Base-by-base conservation (phyloP, 164 flowering plant genomes). In the Stephania cephalantha region DNA sequence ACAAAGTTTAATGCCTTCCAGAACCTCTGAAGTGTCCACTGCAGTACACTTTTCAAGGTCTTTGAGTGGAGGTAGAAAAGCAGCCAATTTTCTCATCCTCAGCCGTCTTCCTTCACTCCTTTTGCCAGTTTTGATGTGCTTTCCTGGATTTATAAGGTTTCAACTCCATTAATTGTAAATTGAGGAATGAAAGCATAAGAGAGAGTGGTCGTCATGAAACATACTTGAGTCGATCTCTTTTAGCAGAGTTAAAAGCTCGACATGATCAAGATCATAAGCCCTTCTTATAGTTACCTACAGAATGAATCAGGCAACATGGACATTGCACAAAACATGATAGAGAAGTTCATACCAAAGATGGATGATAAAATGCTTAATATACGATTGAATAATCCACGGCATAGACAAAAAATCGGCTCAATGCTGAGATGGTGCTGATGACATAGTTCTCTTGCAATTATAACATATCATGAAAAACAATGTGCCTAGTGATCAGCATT, bases 21-120 rank as follows among this genome's bases (percentile, higher is more conserved):
- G n/a, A 71, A 78, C 82, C 20, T 82, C 82, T 42, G 87, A 77
- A 22, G 35, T 78, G 25, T 75, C 78, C 46, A 73, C 74, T 30
- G 55, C 78, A 65, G 78, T 78, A 25, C 78, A 80, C 67, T 77
- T 81, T 67, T 18, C n/a, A 6, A 31, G 2, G 15, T 50, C 50
- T 46, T 74, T 46, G 1, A 46, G 48, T 15, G 42, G 10, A 5
- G 20, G 17, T 17, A 13, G 75, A 63, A 78, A 72, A 70, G 67
- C 17, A 20, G 73, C 68, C 15, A 74, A 50, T 48, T 79, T 79
- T 12, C 55, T 72, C 74, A 83, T 74, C 71, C 69, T 74, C 3
- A 70, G 66, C 10, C 48, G 77, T 72, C 77, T 82, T 71, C 69
- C 42, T 35, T 35, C 75, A 13, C 42, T 35, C 42, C 42, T 35